Conservation (phyloP, 441 rosid genomes). For the Macaranga tanarius region DNA sequence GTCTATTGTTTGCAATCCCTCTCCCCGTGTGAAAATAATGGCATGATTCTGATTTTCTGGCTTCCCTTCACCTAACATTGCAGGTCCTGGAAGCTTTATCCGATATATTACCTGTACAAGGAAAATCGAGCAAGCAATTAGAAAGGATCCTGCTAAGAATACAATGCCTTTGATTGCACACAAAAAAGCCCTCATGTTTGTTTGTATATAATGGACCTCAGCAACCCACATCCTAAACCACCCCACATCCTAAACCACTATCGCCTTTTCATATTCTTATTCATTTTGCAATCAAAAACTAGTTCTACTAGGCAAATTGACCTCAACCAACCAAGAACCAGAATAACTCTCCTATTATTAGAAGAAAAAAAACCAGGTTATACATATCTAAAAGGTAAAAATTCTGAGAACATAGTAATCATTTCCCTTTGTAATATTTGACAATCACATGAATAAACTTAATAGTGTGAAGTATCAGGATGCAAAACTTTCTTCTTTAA, state of each 20-base stretch:
- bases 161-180: background rate
- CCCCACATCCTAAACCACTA: background rate
- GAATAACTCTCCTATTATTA: background rate
- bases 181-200: background rate
- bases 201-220: background rate
- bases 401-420: background rate
- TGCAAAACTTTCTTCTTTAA: background rate
- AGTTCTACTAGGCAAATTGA: no score
- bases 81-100: constrained; percentile 94
- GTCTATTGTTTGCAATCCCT: constrained; percentile 93
- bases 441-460: background rate
- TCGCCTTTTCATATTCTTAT: background rate
- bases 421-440: constrained; percentile 1
- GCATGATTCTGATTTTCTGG: constrained; percentile 99
- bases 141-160: background rate
- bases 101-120: constrained; percentile 79
- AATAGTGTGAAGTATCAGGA: background rate
- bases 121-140: background rate
- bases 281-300: background rate
- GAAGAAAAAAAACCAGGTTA: background rate
- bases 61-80: constrained; percentile 92
- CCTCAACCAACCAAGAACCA: no score
- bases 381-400: background rate
- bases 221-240: background rate
- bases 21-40: constrained; percentile 93